Conservation (phyloP, 306 rosid genomes). For the Acacia confusa region DNA sequence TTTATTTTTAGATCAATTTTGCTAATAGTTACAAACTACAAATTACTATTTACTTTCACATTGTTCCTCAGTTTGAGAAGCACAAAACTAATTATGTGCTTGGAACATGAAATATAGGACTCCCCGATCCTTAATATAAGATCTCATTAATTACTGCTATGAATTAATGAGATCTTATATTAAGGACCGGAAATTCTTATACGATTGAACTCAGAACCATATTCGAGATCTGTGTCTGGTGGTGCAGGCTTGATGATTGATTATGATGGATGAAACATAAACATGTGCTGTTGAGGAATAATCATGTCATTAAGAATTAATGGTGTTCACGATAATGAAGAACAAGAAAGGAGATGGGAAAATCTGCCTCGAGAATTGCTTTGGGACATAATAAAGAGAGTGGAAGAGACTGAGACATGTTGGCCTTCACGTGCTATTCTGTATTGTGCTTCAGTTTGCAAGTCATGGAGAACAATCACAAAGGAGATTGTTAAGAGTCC, state of each 20-base stretch:
- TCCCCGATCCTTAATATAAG: too few species aligned
- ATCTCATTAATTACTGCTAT: too few species aligned
- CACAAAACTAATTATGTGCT: background rate
- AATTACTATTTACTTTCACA: background rate
- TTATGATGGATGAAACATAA: constrained; percentile 37
- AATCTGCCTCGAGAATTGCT: constrained; percentile 79
- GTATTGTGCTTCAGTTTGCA: constrained; percentile 81
- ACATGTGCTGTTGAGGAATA: constrained; percentile 16
- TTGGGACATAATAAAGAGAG: constrained; percentile 71
- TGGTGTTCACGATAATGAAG: constrained; percentile 60
- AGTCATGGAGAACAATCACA: constrained; percentile 71
- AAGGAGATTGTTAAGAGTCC: constrained; percentile 78
- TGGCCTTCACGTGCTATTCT: constrained; percentile 82
- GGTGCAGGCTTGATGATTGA: constrained; percentile 26
- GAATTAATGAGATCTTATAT: too few species aligned
- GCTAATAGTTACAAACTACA: background rate
- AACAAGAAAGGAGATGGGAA: constrained; percentile 66
- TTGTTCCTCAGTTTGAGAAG: background rate
- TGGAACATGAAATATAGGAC: too few species aligned
- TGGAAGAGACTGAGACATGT: constrained; percentile 73
- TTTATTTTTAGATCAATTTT: background rate
- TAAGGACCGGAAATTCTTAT: too few species aligned
- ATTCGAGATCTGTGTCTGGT: constrained; percentile 2
- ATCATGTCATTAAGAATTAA: constrained; percentile 62
- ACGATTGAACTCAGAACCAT: background rate